A percentile compares a stretch with the other conserved stretches of the same genome.
These are phyloP conservation scores for Hygrophorus russula DNA, from an alignment of 768 basidiomycete species.

Conservation along the genomic window DNA sequence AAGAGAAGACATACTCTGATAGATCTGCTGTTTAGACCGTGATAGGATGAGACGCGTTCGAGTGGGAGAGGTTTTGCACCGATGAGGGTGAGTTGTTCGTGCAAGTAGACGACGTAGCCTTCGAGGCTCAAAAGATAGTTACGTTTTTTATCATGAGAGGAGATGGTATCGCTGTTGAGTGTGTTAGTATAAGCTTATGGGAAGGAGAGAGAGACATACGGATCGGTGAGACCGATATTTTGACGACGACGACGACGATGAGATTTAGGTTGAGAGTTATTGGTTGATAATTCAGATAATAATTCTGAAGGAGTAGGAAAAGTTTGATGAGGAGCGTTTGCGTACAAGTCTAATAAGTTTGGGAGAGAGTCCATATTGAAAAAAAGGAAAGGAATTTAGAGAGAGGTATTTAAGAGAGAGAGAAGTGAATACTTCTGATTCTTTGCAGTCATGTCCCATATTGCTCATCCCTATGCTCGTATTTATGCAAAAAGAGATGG, in stretches of 20 bases:
- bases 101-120: constrained; percentile 56
- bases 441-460: too few species aligned
- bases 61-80: constrained; percentile 35
- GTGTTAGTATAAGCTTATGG: not conserved
- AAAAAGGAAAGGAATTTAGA: constrained; percentile 11
- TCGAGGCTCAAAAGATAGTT: constrained; percentile 67
- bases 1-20: constrained; percentile 33
- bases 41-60: constrained; percentile 38
- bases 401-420: constrained; percentile 18
- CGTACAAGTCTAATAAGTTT: constrained; percentile 1
- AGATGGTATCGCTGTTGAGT: constrained; percentile 48
- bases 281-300: constrained; percentile 30
- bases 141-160: constrained; percentile 70
- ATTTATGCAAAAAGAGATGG: constrained; percentile 53
- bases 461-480: constrained; percentile 61
- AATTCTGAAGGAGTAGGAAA: constrained; percentile 62
- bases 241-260: constrained; percentile 46
- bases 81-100: constrained; percentile 45
- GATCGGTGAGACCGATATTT: constrained; percentile 52
- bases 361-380: constrained; percentile 4
- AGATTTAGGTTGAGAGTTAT: constrained; percentile 43
- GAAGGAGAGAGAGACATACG: constrained; percentile 21
- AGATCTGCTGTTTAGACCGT: constrained; percentile 50
- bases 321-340: constrained; percentile 20
- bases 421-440: too few species aligned